Conservation (phyloP, 2,329 filamentous ascomycete genomes). For the Hypoxylon sp. region DNA sequence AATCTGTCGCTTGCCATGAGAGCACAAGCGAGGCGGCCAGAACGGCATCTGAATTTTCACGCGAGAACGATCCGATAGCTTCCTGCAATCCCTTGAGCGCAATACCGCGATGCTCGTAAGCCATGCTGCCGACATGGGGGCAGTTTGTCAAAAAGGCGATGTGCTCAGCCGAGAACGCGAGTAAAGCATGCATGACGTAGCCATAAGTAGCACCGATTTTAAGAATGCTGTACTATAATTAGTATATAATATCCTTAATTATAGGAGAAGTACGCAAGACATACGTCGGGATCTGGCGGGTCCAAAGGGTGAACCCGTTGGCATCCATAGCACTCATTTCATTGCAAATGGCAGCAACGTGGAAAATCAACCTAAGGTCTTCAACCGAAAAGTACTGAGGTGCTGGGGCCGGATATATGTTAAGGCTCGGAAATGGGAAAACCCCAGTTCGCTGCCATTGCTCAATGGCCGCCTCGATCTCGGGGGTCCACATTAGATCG, state of each 20-base stretch:
- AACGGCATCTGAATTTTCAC: constrained; percentile 89
- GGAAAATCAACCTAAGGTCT: constrained; percentile 90
- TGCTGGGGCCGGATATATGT: constrained; percentile 80
- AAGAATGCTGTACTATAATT: constrained; percentile 74
- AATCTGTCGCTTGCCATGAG: constrained; percentile 97
- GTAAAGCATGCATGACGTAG: constrained; percentile 94
- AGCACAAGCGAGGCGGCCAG: constrained; percentile 92
- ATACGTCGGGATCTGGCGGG: constrained; percentile 91
- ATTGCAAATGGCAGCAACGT: constrained; percentile 87
- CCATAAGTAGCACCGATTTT: constrained; percentile 84
- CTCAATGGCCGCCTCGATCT: constrained; percentile 85
- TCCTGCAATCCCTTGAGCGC: constrained; percentile 91
- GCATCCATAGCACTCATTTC: constrained; percentile 84
- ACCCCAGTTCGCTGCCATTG: constrained; percentile 87
- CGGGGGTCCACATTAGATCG: constrained; percentile 86
- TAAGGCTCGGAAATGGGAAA: constrained; percentile 87
- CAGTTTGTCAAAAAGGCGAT: constrained; percentile 91
- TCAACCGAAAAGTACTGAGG: constrained; percentile 81
- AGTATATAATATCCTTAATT: constrained; percentile 38
- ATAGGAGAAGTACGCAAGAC: constrained; percentile 54
- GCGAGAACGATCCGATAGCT: constrained; percentile 87
- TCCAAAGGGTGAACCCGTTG: constrained; percentile 92
- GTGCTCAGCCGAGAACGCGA: constrained; percentile 95
- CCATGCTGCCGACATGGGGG: constrained; percentile 86
- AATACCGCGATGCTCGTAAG: constrained; percentile 88